Base-by-base conservation (phyloP, 75 land plant species). In the Sequoia sempervirens region DNA sequence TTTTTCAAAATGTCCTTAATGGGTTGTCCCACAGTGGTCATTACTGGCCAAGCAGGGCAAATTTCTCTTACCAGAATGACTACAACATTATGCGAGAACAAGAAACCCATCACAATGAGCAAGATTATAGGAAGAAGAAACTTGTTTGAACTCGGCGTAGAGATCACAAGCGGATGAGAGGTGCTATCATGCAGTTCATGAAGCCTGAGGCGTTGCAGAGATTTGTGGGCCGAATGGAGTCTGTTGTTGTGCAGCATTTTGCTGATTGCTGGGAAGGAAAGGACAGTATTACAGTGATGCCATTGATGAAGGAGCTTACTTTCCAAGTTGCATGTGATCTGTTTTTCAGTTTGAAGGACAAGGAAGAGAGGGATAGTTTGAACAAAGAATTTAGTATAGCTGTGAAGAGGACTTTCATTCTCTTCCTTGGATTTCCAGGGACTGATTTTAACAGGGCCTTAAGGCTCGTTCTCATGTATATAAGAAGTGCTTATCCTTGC, bases 221-320 rank as follows among this genome's bases (percentile, higher is more conserved):
- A 6, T 89, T 34, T 38, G 36, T 86, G 61, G 50, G 80, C 7
- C 14, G 54, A 8, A 80, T 87, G 81, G 82, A 83, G 14, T 80
- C 5, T 1, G 11, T 56, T 40, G 46, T 61, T 81, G 17, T 84
- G 64, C 8, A 84, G 36, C 85, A 81, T 32, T 30, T 84, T 20
- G 18, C 47, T 0, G 2, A 53, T 23, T 37, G 26, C 37, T 80
- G 28, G 41, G 36, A 78, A 13, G 86, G 81, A 3, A 52, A 82
- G 1, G 86, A 88, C 20, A 54, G 78, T 43, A 40, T 85, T 41
- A 53, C 54, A 40, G 82, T 79, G 7, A 83, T 74, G 23, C 80
- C 80, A 23, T 38, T 89, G 18, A 84, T 89, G 88, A 89, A 89
- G 84, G 82, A 84, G 84, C 40, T 86, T 0, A 56, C 88, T 4